Evolutionary conservation across 768 basidiomycete species (phyloP), one percentile per base, ranked within the genome.

Genomic region (Tylopilus felleus): DNA sequence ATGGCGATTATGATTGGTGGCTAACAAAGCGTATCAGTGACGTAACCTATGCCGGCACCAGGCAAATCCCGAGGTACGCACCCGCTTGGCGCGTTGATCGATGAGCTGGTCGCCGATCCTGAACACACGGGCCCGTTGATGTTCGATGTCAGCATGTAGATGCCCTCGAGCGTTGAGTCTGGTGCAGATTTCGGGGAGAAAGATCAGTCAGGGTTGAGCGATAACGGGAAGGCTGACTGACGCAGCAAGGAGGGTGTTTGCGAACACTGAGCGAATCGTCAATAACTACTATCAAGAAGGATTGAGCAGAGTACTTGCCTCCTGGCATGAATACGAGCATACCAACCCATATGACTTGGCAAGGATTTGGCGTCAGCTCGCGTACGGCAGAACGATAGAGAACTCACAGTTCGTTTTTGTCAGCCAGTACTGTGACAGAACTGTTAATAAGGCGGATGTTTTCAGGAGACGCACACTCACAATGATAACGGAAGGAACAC

Each of bases 281-380:
- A 49, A 19, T 16, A 8, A 17, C 9, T 1, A 12, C 8, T 8
- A 6, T 4, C 8, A 7, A 22, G 10, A 2, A 36, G 8, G 2
- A 22, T 23, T 0, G 4, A 33, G 10, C 4, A 31, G 12, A 13
- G 22, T 21, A 29, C 60, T 51, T 43, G 51, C 63, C 60, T 50
- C 64, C 63, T 8, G 63, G 63, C 57, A 57, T 60, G 33, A 22
- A n/a, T 4, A 53, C 49, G 17, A 63, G 12, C 4, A 65, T 28
- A 22, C 53, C 45, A 17, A 63, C 41, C 63, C 64, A 65, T 12
- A 49, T 51, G 31, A 53, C 63, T 64, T 23, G 7, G 6, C 13
- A 25, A n/a, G n/a, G 2, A 29, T 13, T 38, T 6, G 41, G 31
- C 17, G 23, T 53, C 28, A 52, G 28, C 5, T 23, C 14, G 9